Base-by-base conservation (phyloP, 2,329 filamentous ascomycete genomes). In the Thielaviopsis punctulata region DNA sequence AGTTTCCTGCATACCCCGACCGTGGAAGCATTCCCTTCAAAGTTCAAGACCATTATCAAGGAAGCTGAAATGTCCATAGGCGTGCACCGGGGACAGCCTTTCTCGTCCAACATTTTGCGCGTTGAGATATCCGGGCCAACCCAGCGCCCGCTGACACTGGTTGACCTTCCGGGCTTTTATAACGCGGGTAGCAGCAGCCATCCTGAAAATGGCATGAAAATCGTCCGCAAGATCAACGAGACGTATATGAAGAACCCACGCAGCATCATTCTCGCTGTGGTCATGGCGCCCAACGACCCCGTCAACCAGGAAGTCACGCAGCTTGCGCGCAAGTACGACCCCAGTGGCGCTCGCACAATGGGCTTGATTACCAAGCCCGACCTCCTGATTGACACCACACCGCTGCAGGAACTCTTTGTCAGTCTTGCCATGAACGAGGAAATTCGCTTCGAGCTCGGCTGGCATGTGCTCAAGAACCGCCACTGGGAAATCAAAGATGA, bases 161-260 rank as follows among this genome's bases (percentile, higher is more conserved):
- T 73, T 1, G 70, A 73, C 55, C 57, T 73, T 2, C 70, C 69
- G 1, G 69, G 70, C 1, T 58, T 73, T 3, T 68, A 72, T 30
- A 61, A 65, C 6, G 59, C 61, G 1, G 54, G 63, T 9, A 64
- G 62, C 25, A 61, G 64, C 7, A 59, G 65, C 4, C 62, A 68
- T 45, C 62, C 61, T 9, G 56, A 56, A 0, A 52, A 54, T n/a
- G 66, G 66, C 47, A 61, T 66, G 1, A 53, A 64, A 9, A 53
- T 62, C 5, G 63, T 72, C 1, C 47, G 57, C 8, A 52, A 60
- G 2, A 60, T 73, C 19, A 66, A 71, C 2, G 57, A 64, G 9
- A 45, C 53, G 1, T 72, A 73, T 56, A 66, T 73, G 59, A 36
- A 59, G 19, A 64, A 65, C 23, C 54, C 62, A 0, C 61, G 66